Evolutionary conservation across 2,329 filamentous ascomycete species (phyloP), one percentile per base, ranked within the genome.

Genomic region (Colletotrichum lupini): DNA sequence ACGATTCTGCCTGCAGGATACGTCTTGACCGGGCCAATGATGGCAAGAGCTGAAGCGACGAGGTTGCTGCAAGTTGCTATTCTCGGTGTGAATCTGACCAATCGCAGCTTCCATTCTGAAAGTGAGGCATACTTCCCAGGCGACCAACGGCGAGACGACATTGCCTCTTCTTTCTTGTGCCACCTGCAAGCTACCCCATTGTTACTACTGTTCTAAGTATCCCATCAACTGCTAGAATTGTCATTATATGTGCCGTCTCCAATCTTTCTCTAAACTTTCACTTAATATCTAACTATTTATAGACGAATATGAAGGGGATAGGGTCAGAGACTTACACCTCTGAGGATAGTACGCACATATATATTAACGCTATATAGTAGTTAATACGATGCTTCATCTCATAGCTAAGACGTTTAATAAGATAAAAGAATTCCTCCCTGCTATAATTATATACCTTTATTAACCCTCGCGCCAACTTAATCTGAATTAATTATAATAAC

Each of bases 171-270:
- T 16, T 8, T n/a, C 42, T n/a, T 16, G 35, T 37, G 14, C 5
- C 1, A 16, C 35, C 5, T 16, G 0, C 0, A 37, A 16, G 32
- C 14, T 37, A 37, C 35, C 35, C 14, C 3, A 0, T 35, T 0
- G 32, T 35, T 12, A 0, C 1, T 35, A 5, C 11, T 35, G 3
- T 35, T 0, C 1, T 35, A 12, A 11, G 9, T 35, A 9, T 12
- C 11, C 0, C 1, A 35, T 5, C 3, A 9, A 3, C 1, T 35
- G 3, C 1, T 12, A 35, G 2, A 3, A 0, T 12, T 35, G 32
- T 35, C 11, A 35, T 35, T 12, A 4, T 0, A 35, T 0, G n/a
- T n/a, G n/a, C 32, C 32, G 32, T 4, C 11, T 35, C 11, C 0
- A 35, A 0, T 35, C 11, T 35, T 35, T 35, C 32, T 35, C 32